Base-by-base conservation (phyloP, 2,329 filamentous ascomycete genomes). In the Aspergillus arachidicola region DNA sequence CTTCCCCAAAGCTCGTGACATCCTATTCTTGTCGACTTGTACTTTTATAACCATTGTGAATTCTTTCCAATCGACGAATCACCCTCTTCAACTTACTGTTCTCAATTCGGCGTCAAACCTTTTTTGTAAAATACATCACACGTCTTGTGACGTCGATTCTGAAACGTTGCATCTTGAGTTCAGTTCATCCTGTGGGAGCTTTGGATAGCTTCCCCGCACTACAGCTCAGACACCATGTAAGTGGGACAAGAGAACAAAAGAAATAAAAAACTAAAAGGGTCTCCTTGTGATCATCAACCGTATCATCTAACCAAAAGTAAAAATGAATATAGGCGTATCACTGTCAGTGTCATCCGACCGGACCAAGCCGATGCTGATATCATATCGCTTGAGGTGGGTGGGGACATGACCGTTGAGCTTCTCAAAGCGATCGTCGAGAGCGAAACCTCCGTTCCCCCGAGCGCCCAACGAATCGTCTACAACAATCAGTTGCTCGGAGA, bases 371-470 rank as follows among this genome's bases (percentile, higher is more conserved):
- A 93, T 76, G 86, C 89, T 67, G 91, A 93, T 73, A 86, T 96
- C 74, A 84, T 97, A 71, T 90, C 88, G 62, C 86, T 96, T 69
- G 93, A 97, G 72, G 88, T 97, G 69, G 90, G 91, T 65, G 85
- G 89, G 48, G 91, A 92, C 72, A 93, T 95, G 84, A 92, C 92
- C 55, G 81, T 98, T 71, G 89, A 89, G 72, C 90, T 93, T 59
- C 86, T 99, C 69, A 96, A 96, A 79, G 91, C 89, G 75, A 91
- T 93, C 74, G 91, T 99, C 75, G 88, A 95, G 76, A 91, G 89
- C 78, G 94, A 98, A 79, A 90, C 90, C 56, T 83, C 84, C 71
- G 89, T 96, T 70, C 87, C 91, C 32, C 85, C 88, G 21, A 82
- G 84, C 51, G 85, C 90, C 54, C 93, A 97, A 78, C 89, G 93